Base-by-base conservation (phyloP, 345 rosid species). In the Rhizophora mangle region DNA sequence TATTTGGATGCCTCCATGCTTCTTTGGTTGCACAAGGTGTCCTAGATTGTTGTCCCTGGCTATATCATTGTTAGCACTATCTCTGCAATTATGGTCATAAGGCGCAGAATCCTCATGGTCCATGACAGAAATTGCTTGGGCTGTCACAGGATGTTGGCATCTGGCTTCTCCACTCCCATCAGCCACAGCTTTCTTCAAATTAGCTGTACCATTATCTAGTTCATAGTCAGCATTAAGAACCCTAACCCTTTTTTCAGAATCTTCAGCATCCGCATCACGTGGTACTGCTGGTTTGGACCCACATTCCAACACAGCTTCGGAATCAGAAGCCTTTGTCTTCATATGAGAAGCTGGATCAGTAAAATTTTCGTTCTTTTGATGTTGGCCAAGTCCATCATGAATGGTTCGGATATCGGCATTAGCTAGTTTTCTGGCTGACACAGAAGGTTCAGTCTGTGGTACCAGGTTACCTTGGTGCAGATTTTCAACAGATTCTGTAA, bases 1-100 rank as follows among this genome's bases (percentile, higher is more conserved):
- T 66, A 93, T 84, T 71, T 84, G 84, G 73, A 89, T 92, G 73
- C 86, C 99, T 68, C 89, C 87, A 55, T 74, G 83, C 67, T 88
- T 92, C 11, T 74, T 70, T 62, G 81, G 75, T 55, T 70, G 70
- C 65, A 36, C 63, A 62, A 59, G 74, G 58, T 74, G 56, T 29
- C 66, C 79, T 71, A 71, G 19, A 62, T 57, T 53, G 55, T 64
- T 47, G 20, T 60, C 24, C 58, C 60, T 13, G 27, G 67, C 11
- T 24, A 29, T 57, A 62, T 37, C 67, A 62, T 32, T 66, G 21
- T 9, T 34, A 21, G 52, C 62, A n/a, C 47, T 78, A n/a, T 72
- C 60, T 64, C 31, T 62, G 6, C 53, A 32, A 67, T 64, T 67
- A 62, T 79, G 74, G 65, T 71, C 74, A 62, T 74, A 80, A 69